Evolutionary conservation across 345 rosid species (phyloP).

Genomic region (Moricandia arvensis): DNA sequence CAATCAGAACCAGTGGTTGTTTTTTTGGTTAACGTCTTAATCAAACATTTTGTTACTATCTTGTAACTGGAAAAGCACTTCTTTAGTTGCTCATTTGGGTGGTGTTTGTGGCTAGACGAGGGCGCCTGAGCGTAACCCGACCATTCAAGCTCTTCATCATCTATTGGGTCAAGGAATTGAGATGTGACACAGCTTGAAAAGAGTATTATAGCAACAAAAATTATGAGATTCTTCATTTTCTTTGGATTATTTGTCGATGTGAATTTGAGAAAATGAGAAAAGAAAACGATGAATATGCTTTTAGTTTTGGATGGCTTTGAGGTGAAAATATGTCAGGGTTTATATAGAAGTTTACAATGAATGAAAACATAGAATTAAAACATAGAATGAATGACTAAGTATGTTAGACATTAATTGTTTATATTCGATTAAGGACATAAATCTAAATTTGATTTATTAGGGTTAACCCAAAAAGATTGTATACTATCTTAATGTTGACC

Average conservation of each 20-base stretch:
- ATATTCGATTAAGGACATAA: too few species aligned
- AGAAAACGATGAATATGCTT: neutral
- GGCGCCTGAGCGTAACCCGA: neutral
- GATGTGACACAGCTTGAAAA: constrained; percentile 14
- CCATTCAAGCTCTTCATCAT: neutral
- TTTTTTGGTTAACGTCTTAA: neutral
- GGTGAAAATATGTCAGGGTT: neutral
- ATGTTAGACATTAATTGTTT: neutral
- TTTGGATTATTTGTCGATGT: neutral
- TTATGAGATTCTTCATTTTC: neutral
- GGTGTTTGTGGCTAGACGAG: neutral
- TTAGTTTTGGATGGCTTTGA: neutral
- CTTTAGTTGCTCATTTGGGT: neutral
- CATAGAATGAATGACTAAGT: neutral
- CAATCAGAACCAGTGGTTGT: neutral
- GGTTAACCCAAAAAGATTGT: neutral
- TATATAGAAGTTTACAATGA: neutral
- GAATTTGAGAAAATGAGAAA: neutral
- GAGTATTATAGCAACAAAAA: neutral
- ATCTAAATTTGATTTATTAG: too few species aligned
- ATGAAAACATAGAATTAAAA: neutral
- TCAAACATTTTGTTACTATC: neutral
- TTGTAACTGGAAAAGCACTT: neutral
- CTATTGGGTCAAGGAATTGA: neutral
- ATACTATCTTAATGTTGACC: neutral